phyloP scores from a whole-genome alignment of 1,284 basidiomycete species.

The Gymnopus androsaceus region DNA sequence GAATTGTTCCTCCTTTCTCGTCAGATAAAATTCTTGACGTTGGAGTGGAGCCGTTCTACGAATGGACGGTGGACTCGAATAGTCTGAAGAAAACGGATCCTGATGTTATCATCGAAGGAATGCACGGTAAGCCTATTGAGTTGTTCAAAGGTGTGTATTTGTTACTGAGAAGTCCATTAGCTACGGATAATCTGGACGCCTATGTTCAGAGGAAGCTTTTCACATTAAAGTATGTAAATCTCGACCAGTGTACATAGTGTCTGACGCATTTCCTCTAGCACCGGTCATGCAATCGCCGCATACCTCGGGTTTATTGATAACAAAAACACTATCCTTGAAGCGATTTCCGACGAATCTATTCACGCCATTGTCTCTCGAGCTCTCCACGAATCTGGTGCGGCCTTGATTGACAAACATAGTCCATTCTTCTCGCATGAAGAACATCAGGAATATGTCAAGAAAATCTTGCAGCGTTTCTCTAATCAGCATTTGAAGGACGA shows the following conservation, averaged over 20 bases:
- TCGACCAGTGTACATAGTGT: neutral
- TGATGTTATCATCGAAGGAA: conserved; percentile 33
- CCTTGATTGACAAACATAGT: conserved; percentile 23
- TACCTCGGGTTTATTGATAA: conserved; percentile 37
- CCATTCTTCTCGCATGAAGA: conserved; percentile 23
- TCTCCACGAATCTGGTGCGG: conserved; percentile 27
- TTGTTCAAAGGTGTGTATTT: neutral
- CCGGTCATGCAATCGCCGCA: conserved; percentile 40
- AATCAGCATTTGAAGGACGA: conserved; percentile 40
- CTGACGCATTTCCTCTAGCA: conserved; percentile 14
- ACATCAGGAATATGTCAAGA: conserved; percentile 36
- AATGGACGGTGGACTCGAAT: conserved; percentile 40
- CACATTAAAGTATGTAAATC: conserved; percentile 36
- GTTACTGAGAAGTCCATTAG: neutral
- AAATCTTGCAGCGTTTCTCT: conserved; percentile 34
- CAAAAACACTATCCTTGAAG: conserved; percentile 31
- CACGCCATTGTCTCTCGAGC: conserved; percentile 21
- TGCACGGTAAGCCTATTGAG: conserved; percentile 28
- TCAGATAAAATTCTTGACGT: conserved; percentile 33
- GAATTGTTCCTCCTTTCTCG: conserved; percentile 40
- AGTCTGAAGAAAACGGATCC: conserved; percentile 27
- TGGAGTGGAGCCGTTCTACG: conserved; percentile 42
- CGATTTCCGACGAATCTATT: conserved; percentile 25
- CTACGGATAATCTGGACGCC: conserved; percentile 29
- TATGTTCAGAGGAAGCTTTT: conserved; percentile 46